A percentile compares a stretch with the other conserved stretches of the same genome.
phyloP scores from a whole-genome alignment of 176 grass and related monocot genomes.

The Musa troglodytarum region DNA sequence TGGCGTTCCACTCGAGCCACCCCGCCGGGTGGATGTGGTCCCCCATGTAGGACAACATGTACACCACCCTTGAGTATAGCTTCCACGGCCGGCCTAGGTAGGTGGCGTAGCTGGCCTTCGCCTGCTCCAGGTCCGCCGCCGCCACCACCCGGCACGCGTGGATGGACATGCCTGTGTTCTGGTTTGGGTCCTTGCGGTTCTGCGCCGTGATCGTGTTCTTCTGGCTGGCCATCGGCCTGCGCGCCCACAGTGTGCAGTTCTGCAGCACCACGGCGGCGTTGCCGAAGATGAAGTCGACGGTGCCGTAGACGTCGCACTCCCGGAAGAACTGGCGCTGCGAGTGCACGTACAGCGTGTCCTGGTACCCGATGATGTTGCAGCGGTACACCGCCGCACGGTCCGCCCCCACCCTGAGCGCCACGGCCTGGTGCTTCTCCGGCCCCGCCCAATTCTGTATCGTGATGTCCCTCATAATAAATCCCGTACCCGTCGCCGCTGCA shows the following conservation, averaged over 20 bases:
- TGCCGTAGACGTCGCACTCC: slow-evolving; percentile 47
- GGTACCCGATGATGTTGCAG: slow-evolving; percentile 44
- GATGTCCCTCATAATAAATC: slow-evolving; percentile 55
- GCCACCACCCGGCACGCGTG: slow-evolving; percentile 38
- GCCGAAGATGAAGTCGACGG: slow-evolving; percentile 58
- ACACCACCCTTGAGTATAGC: slow-evolving; percentile 42
- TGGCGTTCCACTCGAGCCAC: slow-evolving; percentile 55
- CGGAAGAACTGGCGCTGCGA: slow-evolving; percentile 47
- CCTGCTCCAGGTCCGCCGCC: slow-evolving; percentile 15
- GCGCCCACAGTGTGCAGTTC: slow-evolving; percentile 38
- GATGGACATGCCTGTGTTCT: slow-evolving; percentile 52
- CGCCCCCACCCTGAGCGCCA: slow-evolving; percentile 40
- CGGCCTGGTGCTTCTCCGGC: slow-evolving; percentile 47
- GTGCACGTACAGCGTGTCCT: slow-evolving; percentile 49
- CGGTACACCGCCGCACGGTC: slow-evolving; percentile 50
- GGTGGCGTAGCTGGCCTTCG: slow-evolving; percentile 21
- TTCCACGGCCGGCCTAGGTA: slow-evolving; percentile 62
- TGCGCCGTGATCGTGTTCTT: slow-evolving; percentile 58
- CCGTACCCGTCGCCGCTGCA: slow-evolving; percentile 40
- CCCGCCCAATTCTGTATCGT: slow-evolving; percentile 56
- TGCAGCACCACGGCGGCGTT: slow-evolving; percentile 70
- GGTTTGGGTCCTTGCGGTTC: slow-evolving; percentile 28
- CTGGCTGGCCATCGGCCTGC: slow-evolving; percentile 33
- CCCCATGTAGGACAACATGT: slow-evolving; percentile 45
- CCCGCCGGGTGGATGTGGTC: slow-evolving; percentile 33